Base-by-base conservation (phyloP, 495 filamentous ascomycete genomes). In the Hypoxylon rickii region DNA sequence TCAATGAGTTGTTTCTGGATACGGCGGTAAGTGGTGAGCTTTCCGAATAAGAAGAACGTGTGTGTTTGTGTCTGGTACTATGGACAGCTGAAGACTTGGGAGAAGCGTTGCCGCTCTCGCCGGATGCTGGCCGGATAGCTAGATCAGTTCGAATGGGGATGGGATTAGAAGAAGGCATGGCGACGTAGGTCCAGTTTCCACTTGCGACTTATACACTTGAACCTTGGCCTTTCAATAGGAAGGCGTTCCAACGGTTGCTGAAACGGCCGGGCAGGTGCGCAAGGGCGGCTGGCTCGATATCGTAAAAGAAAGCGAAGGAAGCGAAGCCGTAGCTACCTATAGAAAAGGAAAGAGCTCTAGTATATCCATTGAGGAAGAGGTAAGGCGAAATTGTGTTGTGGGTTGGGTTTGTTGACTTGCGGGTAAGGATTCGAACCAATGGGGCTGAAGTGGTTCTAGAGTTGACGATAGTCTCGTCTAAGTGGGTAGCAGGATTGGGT, bases 31-130 rank as follows among this genome's bases (percentile, higher is more conserved):
- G 72, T n/a, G 76, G 76, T 3, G 77, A 80, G 15, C 62, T 65
- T 21, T 80, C 77, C 29, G 77, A 79, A 46, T 80, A 79, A 3
- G 77, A 80, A 29, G 77, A 80, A 29, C 77, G 64, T n/a, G 77
- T 77, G 60, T 80, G 77, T 45, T 80, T 80, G 63, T 80, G 77
- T 54, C 71, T 65, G 48, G 66, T 69, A 38, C 70, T 64, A 20
- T 74, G 59, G 2, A 31, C 31, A 54, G 59, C 57, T 40, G 54
- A 66, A 36, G 64, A 54, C 47, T 55, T 66, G 29, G 64, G 46
- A 56, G 62, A 63, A 39, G 44, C 55, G 29, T 60, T 72, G 41
- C 63, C 64, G 55, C 73, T 71, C 26, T 70, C 71, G 42, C 64
- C 65, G 11, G 71, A 61, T 34, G 58, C 70, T 48, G 75, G 75